Evolutionary conservation across 805 yeast genomes (phyloP).

Genomic region (Jamesozyma hellenica): DNA sequence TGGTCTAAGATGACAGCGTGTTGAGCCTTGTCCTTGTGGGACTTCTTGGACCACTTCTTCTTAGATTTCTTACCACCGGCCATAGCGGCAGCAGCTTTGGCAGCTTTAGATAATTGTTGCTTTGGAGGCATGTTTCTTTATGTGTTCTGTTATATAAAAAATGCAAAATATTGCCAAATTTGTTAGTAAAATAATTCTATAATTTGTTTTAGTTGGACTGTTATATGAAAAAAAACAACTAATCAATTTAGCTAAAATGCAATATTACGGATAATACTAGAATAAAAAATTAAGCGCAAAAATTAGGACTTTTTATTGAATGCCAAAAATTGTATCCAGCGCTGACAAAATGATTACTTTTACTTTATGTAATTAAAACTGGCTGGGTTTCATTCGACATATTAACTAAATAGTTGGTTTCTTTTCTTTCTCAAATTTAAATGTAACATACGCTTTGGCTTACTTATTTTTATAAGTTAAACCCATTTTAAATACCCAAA

Average conservation of each 20-base stretch:
- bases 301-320: no score
- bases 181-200: constrained; percentile 1
- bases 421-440: no score
- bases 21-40: constrained; percentile 99
- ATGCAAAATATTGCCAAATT: neutral
- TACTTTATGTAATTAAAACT: no score
- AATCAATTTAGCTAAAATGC: no score
- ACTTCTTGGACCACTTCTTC: constrained; percentile 99
- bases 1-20: constrained; percentile 96
- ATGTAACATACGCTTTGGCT: constrained; percentile 13
- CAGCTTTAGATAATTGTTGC: constrained; percentile 98
- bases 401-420: no score
- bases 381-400: no score
- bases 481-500: neutral
- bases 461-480: no score
- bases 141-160: constrained; percentile 3
- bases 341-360: no score
- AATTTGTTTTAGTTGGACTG: neutral
- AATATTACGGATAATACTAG: no score
- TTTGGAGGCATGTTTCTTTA: constrained; percentile 85
- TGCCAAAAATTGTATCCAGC: no score
- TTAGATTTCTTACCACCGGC: constrained; percentile 99
- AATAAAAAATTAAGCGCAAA: no score
- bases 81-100: constrained; percentile 99
- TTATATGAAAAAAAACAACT: no score